Percentiles rank a stretch among this genome's conserved stretches.
These are phyloP conservation scores for Yamadazyma pseudoaaseri DNA, from an alignment of 1,139 yeast species.

Conservation along the genomic window DNA sequence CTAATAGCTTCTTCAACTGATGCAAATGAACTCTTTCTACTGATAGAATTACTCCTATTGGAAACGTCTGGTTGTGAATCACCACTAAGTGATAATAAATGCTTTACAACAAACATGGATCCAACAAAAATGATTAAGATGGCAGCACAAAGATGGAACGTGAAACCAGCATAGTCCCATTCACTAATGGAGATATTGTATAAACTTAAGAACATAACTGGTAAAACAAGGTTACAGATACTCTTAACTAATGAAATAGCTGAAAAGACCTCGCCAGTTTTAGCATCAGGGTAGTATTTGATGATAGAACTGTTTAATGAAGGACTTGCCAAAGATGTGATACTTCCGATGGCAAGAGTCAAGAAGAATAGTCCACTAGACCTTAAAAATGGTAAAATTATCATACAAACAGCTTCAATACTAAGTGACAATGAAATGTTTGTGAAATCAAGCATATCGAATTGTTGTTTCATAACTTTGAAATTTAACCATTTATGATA, in stretches of 20 bases:
- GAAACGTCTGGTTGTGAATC: constrained; percentile 13
- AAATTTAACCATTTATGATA: constrained; percentile 29
- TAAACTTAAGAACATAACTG: constrained; percentile 25
- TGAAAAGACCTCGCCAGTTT: constrained; percentile 40
- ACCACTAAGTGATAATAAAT: constrained; percentile 14
- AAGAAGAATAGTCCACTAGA: constrained; percentile 15
- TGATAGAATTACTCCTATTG: constrained; percentile 18
- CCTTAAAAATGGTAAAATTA: constrained; percentile 20
- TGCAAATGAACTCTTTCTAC: constrained; percentile 5
- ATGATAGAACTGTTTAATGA: constrained; percentile 32
- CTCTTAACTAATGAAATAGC: constrained; percentile 36
- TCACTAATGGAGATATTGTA: constrained; percentile 23
- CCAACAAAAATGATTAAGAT: constrained; percentile 10
- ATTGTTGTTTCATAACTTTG: constrained; percentile 33
- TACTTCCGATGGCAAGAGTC: constrained; percentile 26
- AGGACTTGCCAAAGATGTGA: constrained; percentile 41
- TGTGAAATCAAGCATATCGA: constrained; percentile 57
- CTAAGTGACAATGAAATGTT: constrained; percentile 24
- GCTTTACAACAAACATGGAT: constrained; percentile 14
- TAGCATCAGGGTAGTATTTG: constrained; percentile 39
- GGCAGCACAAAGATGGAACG: constrained; percentile 12
- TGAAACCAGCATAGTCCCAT: constrained; percentile 19
- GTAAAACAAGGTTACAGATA: constrained; percentile 23
- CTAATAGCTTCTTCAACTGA: constrained; percentile 1
- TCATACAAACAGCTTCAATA: constrained; percentile 41